Evolutionary conservation across 2,329 filamentous ascomycete genomes (phyloP).

Genomic region (Akanthomyces uredinophilus): DNA sequence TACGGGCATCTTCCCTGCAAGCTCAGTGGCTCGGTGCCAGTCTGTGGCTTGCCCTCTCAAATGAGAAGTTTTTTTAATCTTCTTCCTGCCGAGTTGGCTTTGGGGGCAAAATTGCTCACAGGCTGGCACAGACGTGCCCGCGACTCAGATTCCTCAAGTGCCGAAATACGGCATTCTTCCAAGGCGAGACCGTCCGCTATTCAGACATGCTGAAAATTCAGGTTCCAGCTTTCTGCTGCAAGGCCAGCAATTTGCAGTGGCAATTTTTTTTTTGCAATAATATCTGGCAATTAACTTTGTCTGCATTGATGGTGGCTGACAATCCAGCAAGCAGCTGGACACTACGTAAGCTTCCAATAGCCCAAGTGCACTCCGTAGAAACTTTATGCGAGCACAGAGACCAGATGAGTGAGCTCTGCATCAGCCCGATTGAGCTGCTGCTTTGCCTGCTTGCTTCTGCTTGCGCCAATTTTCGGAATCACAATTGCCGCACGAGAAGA

Average conservation of each 20-base stretch:
- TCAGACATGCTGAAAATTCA: background rate
- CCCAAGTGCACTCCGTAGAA: background rate
- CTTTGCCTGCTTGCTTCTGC: background rate
- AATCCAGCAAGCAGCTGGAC: background rate
- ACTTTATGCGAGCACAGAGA: background rate
- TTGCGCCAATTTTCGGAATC: background rate
- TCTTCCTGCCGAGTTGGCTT: background rate
- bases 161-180: background rate
- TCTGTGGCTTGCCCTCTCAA: background rate
- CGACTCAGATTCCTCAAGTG: background rate
- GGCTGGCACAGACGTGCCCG: background rate
- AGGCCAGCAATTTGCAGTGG: background rate
- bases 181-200: background rate
- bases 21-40: background rate
- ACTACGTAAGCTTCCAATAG: background rate
- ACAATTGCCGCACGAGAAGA: background rate
- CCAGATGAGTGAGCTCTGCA: background rate
- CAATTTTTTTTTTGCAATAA: too few species aligned
- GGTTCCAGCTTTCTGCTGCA: background rate
- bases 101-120: background rate
- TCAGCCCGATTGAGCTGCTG: background rate
- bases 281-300: background rate
- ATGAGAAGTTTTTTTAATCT: background rate
- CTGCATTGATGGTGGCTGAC: background rate
- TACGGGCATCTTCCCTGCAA: background rate